Evolutionary conservation across 495 filamentous ascomycete genomes (phyloP).

Genomic region (Neurospora sp.): DNA sequence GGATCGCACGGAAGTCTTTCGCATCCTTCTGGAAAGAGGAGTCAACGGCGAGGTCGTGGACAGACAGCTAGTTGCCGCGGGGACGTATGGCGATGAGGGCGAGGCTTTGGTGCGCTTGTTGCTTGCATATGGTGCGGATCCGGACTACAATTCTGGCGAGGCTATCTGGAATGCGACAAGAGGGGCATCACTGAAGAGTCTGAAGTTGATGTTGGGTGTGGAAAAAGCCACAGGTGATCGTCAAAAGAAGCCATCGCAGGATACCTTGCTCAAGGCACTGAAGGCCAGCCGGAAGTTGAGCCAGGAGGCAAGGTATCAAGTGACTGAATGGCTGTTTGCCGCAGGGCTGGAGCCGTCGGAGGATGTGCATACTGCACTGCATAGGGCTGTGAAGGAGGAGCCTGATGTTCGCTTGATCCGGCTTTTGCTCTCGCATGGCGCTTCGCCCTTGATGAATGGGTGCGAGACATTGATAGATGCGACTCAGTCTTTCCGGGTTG

Average conservation of each 20-base stretch:
- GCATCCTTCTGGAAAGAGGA: conserved; percentile 27
- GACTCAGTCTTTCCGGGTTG: conserved; percentile 16
- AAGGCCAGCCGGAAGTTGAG: conserved; percentile 34
- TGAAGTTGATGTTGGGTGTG: conserved; percentile 35
- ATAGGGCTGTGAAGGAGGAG: conserved; percentile 34
- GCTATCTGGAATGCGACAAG: conserved; percentile 37
- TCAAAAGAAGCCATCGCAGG: conserved; percentile 26
- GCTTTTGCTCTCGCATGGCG: conserved; percentile 30
- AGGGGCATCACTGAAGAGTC: conserved; percentile 29
- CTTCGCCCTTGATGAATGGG: conserved; percentile 29
- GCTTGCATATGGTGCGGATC: conserved; percentile 30
- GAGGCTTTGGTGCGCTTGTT: conserved; percentile 30
- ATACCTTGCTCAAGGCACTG: conserved; percentile 30
- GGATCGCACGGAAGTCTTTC: conserved; percentile 29
- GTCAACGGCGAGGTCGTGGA: conserved; percentile 32
- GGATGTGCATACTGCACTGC: conserved; percentile 29
- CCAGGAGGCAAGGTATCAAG: conserved; percentile 28
- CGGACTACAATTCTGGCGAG: conserved; percentile 34
- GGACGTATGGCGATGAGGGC: conserved; percentile 29
- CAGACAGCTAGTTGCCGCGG: conserved; percentile 32
- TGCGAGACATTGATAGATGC: conserved; percentile 38
- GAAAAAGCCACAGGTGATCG: conserved; percentile 13
- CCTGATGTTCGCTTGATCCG: conserved; percentile 31
- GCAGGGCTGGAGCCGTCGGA: conserved; percentile 29
- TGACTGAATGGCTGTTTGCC: conserved; percentile 34